Conservation (phyloP, 1,284 basidiomycete genomes). For the Malassezia pachydermatis region DNA sequence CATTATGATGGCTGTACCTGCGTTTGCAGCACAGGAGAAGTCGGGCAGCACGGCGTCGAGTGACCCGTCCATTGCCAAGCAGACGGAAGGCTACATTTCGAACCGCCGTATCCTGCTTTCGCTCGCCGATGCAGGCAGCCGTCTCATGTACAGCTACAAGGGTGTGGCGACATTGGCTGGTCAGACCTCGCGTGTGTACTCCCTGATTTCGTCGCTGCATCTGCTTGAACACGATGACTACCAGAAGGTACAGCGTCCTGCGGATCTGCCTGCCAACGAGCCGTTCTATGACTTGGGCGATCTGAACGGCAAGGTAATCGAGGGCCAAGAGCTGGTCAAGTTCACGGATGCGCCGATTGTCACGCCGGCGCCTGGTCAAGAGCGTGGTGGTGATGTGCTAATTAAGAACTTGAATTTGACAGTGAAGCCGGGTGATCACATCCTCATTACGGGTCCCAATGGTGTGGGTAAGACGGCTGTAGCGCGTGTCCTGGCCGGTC, state of each 20-base stretch:
- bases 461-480: constrained; percentile 82
- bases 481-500: constrained; percentile 74
- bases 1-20: constrained; percentile 43
- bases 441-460: constrained; percentile 81
- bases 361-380: constrained; percentile 56
- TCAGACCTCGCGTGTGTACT: constrained; percentile 78
- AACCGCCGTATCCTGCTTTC: constrained; percentile 74
- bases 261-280: constrained; percentile 26
- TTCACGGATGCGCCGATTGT: constrained; percentile 59
- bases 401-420: constrained; percentile 63
- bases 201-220: constrained; percentile 74
- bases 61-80: constrained; percentile 51
- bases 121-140: constrained; percentile 84
- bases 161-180: constrained; percentile 77
- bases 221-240: constrained; percentile 42
- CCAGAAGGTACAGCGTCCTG: constrained; percentile 36
- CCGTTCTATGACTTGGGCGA: constrained; percentile 44
- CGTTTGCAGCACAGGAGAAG: constrained; percentile 26
- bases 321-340: constrained; percentile 22
- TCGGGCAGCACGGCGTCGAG: neutral
- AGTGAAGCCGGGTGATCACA: constrained; percentile 70
- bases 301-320: constrained; percentile 48
- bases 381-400: constrained; percentile 56
- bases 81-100: constrained; percentile 74
- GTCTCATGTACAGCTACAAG: constrained; percentile 82